phyloP scores from a whole-genome alignment of 805 yeast genomes.

The Pachysolen tannophilus region DNA sequence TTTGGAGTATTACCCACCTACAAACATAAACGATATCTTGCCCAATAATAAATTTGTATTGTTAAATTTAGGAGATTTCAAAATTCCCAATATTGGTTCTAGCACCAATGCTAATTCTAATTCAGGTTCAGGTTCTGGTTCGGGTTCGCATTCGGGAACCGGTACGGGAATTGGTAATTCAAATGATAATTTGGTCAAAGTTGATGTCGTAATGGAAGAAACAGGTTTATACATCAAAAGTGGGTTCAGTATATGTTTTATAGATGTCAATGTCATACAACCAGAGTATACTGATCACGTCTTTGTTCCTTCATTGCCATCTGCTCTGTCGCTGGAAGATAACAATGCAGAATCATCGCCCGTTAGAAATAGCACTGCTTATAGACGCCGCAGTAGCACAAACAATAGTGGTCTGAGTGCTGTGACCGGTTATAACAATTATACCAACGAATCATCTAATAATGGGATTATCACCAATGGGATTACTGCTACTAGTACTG shows the following conservation, averaged over 20 bases:
- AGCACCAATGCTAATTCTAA: slow-evolving; percentile 9
- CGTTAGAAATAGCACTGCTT: not conserved
- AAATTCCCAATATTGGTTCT: too few species aligned
- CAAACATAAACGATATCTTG: slow-evolving; percentile 47
- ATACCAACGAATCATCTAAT: too few species aligned
- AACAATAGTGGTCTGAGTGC: too few species aligned
- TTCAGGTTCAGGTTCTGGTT: not conserved
- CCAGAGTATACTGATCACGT: slow-evolving; percentile 6
- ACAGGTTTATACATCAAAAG: slow-evolving; percentile 45
- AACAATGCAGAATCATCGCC: not conserved
- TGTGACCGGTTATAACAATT: too few species aligned
- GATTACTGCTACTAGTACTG: too few species aligned
- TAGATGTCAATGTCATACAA: slow-evolving; percentile 22
- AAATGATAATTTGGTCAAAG: slow-evolving; percentile 21
- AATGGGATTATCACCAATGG: too few species aligned
- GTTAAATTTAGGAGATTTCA: slow-evolving; percentile 42
- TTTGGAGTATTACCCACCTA: slow-evolving; percentile 45
- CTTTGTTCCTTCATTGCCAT: not conserved
- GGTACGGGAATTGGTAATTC: slow-evolving; percentile 1
- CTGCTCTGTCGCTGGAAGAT: too few species aligned
- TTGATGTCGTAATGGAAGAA: slow-evolving; percentile 46
- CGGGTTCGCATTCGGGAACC: not conserved
- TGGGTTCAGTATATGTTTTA: slow-evolving; percentile 34
- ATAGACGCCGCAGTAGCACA: too few species aligned
- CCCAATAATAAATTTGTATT: slow-evolving; percentile 44